phyloP scores from a whole-genome alignment of 1,284 basidiomycete species.

The Coniophora puteana region DNA sequence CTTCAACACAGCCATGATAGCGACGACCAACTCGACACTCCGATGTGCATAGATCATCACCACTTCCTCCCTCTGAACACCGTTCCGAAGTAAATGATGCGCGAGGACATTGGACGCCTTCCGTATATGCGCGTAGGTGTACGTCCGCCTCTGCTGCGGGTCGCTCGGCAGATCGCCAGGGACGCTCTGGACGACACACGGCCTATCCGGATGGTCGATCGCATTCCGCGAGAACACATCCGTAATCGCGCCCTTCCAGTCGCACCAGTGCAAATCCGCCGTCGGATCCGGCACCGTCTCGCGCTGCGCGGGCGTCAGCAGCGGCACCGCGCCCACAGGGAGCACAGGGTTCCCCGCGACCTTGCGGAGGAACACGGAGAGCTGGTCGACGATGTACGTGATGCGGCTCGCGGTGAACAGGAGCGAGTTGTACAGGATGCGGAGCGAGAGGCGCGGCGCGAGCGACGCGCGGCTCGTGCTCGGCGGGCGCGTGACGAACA shows the following conservation, averaged over 20 bases:
- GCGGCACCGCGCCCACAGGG: conserved; percentile 72
- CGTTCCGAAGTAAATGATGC: conserved; percentile 84
- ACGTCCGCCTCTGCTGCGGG: conserved; percentile 57
- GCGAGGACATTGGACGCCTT: conserved; percentile 88
- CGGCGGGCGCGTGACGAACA: conserved; percentile 70
- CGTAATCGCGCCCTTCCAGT: conserved; percentile 94
- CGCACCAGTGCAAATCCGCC: conserved; percentile 94
- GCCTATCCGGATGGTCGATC: conserved; percentile 66
- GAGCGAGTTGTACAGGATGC: conserved; percentile 93
- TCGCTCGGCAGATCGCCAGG: conserved; percentile 38
- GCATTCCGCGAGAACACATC: conserved; percentile 90
- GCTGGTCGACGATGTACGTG: conserved; percentile 79
- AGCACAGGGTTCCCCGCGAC: conserved; percentile 61
- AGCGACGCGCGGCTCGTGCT: conserved; percentile 70
- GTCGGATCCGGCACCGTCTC: conserved; percentile 80
- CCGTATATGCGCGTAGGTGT: conserved; percentile 82
- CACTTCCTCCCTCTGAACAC: conserved; percentile 91
- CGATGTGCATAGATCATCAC: conserved; percentile 99
- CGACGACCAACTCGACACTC: conserved; percentile 95
- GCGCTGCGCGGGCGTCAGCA: conserved; percentile 76
- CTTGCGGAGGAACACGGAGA: conserved; percentile 77
- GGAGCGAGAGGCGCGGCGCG: conserved; percentile 78
- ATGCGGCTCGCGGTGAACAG: conserved; percentile 86
- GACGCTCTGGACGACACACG: conserved; percentile 82
- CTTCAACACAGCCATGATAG: conserved; percentile 96